These are phyloP conservation scores for Diospyros kaki DNA, from an alignment of 148 eudicot genomes.

Conservation along the genomic window DNA sequence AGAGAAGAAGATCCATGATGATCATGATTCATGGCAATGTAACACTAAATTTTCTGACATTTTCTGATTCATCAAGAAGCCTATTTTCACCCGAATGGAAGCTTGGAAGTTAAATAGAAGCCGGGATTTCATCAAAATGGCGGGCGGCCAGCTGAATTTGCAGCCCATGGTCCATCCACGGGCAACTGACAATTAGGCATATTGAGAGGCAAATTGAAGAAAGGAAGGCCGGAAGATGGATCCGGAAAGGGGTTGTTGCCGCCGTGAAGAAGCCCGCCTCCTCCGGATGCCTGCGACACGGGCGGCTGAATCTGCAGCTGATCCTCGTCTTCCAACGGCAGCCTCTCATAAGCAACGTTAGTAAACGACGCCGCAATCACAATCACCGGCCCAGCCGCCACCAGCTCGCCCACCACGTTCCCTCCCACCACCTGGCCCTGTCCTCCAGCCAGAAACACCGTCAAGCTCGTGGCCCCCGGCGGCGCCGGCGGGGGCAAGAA, in stretches of 20 bases:
- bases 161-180: too few species aligned
- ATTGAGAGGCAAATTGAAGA: conserved; percentile 52
- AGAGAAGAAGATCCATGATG: too few species aligned
- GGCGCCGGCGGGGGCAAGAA: conserved; percentile 75
- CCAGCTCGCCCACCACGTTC: conserved; percentile 61
- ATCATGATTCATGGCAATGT: too few species aligned
- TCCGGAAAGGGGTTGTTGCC: conserved; percentile 35
- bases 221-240: conserved; percentile 60
- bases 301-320: conserved; percentile 37
- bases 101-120: too few species aligned
- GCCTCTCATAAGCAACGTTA: conserved; percentile 65
- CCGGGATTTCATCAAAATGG: too few species aligned
- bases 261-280: conserved; percentile 9
- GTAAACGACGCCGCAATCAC: conserved; percentile 73
- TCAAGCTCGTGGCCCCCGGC: conserved; percentile 67
- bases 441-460: conserved; percentile 66
- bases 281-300: conserved; percentile 14
- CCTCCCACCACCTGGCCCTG: conserved; percentile 83
- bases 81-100: too few species aligned
- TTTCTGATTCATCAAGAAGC: too few species aligned
- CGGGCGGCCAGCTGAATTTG: too few species aligned
- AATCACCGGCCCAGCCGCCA: conserved; percentile 63
- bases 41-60: too few species aligned
- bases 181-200: conserved; percentile 45
- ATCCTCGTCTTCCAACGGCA: conserved; percentile 65